Conservation (phyloP, 148 eudicot species). For the Cornus suecica region DNA sequence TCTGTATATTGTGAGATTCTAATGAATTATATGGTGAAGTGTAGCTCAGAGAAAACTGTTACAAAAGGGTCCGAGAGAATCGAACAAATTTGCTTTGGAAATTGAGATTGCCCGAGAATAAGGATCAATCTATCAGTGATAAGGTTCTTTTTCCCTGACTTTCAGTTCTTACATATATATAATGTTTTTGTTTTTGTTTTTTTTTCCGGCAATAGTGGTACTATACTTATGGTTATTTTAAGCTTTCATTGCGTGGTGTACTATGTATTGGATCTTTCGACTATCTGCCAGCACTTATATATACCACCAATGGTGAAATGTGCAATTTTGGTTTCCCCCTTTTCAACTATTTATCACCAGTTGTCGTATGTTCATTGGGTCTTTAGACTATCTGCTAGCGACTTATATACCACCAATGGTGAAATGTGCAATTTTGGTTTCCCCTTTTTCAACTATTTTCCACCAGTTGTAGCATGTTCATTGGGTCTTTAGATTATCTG, state of each 20-base stretch:
- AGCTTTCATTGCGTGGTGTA: neutral
- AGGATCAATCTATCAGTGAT: conserved; percentile 25
- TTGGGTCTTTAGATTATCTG: too few species aligned
- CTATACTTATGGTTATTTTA: neutral
- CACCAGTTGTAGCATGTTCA: too few species aligned
- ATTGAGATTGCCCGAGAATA: conserved; percentile 40
- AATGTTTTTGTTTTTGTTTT: too few species aligned
- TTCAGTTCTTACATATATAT: neutral
- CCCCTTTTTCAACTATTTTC: too few species aligned
- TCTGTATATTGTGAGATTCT: neutral
- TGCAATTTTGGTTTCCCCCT: too few species aligned
- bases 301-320: too few species aligned
- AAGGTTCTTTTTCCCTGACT: conserved; percentile 39
- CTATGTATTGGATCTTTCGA: neutral
- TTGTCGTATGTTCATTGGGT: too few species aligned
- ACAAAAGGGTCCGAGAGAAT: conserved; percentile 69
- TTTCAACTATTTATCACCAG: too few species aligned
- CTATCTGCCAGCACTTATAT: too few species aligned
- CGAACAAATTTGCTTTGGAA: conserved; percentile 68
- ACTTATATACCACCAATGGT: too few species aligned
- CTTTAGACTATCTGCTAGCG: neutral
- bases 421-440: too few species aligned
- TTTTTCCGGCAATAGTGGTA: neutral
- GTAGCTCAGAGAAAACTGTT: conserved; percentile 83
- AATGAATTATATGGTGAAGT: conserved; percentile 11